These are phyloP conservation scores for Fagopyrum esculentum DNA, from an alignment of 148 eudicot species.

Conservation along the genomic window DNA sequence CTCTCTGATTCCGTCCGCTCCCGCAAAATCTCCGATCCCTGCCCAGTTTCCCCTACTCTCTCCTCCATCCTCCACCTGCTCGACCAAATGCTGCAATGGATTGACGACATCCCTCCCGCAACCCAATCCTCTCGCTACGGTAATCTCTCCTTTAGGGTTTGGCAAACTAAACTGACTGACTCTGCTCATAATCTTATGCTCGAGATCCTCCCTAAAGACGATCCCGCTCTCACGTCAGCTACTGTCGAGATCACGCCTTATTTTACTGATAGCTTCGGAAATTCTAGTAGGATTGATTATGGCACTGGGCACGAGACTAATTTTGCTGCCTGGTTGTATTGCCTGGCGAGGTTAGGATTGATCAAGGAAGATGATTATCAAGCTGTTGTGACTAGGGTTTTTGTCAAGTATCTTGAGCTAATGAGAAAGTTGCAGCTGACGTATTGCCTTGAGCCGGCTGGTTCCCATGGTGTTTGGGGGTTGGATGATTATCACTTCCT, in stretches of 20 bases:
- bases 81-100: constrained; percentile 25
- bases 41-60: constrained; percentile 29
- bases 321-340: constrained; percentile 89
- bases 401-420: constrained; percentile 64
- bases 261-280: constrained; percentile 79
- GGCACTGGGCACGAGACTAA: constrained; percentile 93
- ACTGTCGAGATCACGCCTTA: constrained; percentile 54
- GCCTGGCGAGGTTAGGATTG: constrained; percentile 62
- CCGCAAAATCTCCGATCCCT: constrained; percentile 66
- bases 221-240: constrained; percentile 28
- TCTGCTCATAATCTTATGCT: constrained; percentile 38
- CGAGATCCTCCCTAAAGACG: constrained; percentile 20
- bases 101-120: constrained; percentile 63
- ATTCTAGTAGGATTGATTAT: constrained; percentile 63
- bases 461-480: constrained; percentile 98
- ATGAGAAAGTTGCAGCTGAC: constrained; percentile 84
- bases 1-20: constrained; percentile 53
- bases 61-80: constrained; percentile 27
- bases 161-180: constrained; percentile 47
- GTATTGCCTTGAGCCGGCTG: constrained; percentile 83
- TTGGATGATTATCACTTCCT: constrained; percentile 91
- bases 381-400: constrained; percentile 70
- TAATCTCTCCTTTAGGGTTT: constrained; percentile 50
- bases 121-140: constrained; percentile 56
- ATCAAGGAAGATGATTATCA: constrained; percentile 75